Percentiles rank a stretch among this genome's conserved stretches.
Conservation (phyloP, 1,139 yeast genomes). For the Taphrina pruni region DNA sequence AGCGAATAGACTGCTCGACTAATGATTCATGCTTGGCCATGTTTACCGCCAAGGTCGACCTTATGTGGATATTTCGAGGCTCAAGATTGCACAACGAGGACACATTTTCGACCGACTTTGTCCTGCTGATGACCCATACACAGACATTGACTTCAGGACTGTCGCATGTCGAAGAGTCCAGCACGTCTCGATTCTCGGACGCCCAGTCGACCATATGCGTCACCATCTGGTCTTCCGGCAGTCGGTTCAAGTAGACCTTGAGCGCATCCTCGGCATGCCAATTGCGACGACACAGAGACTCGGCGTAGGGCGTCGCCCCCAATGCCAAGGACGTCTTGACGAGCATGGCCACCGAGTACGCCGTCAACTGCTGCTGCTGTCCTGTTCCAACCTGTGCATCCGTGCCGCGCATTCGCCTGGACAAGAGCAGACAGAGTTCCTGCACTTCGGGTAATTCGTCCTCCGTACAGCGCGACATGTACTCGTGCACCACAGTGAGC, state of each 20-base stretch:
- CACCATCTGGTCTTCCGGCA: slow-evolving; percentile 4
- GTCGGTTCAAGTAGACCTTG: not conserved
- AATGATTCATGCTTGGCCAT: not conserved
- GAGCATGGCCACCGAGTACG: slow-evolving; percentile 1
- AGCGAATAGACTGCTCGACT: not conserved
- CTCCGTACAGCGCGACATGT: slow-evolving; percentile 13
- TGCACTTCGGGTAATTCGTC: not conserved
- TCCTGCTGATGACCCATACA: slow-evolving; percentile 1
- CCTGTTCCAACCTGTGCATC: not conserved
- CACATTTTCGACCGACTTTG: not conserved
- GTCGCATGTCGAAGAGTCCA: not conserved
- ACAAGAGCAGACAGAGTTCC: not conserved
- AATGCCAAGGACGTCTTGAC: not conserved
- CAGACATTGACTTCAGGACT: not conserved
- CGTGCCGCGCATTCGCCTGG: slow-evolving; percentile 5
- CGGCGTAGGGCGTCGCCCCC: not conserved
- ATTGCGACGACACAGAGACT: not conserved
- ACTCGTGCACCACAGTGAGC: slow-evolving; percentile 1
- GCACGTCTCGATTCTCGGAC: not conserved
- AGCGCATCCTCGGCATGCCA: slow-evolving; percentile 24
- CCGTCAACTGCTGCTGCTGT: not conserved
- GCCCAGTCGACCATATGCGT: not conserved
- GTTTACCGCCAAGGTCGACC: not conserved
- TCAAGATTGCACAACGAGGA: not conserved
- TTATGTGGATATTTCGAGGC: not conserved